Evolutionary conservation across 2,329 filamentous ascomycete species (phyloP), one percentile per base, ranked within the genome.

Genomic region (Pyrenophora seminiperda): DNA sequence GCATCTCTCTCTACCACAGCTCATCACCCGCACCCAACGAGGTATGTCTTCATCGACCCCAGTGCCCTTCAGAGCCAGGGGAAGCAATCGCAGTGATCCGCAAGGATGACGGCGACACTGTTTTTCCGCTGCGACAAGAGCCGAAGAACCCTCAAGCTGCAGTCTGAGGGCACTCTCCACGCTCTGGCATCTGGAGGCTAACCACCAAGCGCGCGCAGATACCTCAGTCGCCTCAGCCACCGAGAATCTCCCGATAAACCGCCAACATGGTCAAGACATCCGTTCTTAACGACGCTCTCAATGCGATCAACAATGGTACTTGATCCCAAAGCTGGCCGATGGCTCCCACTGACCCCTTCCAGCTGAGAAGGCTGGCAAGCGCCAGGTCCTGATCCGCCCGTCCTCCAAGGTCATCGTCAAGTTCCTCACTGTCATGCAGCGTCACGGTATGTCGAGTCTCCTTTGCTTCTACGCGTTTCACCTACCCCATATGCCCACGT

Each of bases 381-480:
- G 94, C 76, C 94, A 99, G 84, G 94, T 97, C 77, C 76, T 99
- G 79, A 97, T 99, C 85, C 88, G 92, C 75, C 94, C 95, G 72
- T 89, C 86, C 79, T 97, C 94, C 80, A 99, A 99, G 90, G 94
- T 99, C 84, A 99, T 99, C 74, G 97, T 99, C 75, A 97, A 97
- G 87, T 99, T 97, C 88, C 85, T 99, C 76, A 85, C 85, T 77
- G 93, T 97, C 79, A 99, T 99, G 94, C 94, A 99, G 84, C 91
- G 90, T 81, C 94, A 99, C 83, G 94, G 94, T 97, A 94, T 65
- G 91, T 89, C 40, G 20, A 20, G 10, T 31, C 30, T 40, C 31
- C 42, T 59, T 36, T 47, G 10, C 4, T 61, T 44, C 47, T 39
- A 56, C 50, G 22, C 37, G 19, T 41, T 45, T 20, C 47, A 31